Percentiles rank a stretch among this genome's conserved stretches.
Evolutionary conservation across 495 filamentous ascomycete species (phyloP).

Genomic region (Hypoxylon fragiforme): DNA sequence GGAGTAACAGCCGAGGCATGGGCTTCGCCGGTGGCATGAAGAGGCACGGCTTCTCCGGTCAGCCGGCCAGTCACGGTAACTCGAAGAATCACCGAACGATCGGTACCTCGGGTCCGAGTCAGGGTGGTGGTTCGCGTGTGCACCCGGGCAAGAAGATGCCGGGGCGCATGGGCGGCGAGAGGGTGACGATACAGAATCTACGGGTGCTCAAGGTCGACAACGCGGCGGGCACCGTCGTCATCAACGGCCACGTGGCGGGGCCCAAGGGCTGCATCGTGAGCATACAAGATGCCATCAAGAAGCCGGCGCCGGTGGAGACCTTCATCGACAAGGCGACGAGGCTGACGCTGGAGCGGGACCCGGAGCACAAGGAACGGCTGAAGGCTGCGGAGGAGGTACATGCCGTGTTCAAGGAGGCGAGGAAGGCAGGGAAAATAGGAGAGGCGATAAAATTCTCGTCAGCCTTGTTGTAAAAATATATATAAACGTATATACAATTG

Average conservation of each 20-base stretch:
- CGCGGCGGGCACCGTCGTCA: slow-evolving; percentile 81
- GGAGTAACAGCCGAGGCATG: slow-evolving; percentile 76
- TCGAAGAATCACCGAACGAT: slow-evolving; percentile 88
- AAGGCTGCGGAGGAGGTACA: slow-evolving; percentile 44
- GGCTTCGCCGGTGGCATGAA: slow-evolving; percentile 99
- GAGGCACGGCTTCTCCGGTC: slow-evolving; percentile 81
- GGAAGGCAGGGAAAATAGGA: slow-evolving; percentile 42
- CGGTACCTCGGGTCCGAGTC: slow-evolving; percentile 82
- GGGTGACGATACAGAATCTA: slow-evolving; percentile 85
- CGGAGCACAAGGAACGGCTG: slow-evolving; percentile 41
- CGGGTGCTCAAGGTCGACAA: slow-evolving; percentile 85
- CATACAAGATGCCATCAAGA: slow-evolving; percentile 91
- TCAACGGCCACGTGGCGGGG: slow-evolving; percentile 82
- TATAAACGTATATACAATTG: slow-evolving; percentile 17
- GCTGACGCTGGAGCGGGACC: slow-evolving; percentile 44
- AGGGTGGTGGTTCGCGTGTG: slow-evolving; percentile 90
- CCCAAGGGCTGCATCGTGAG: slow-evolving; percentile 81
- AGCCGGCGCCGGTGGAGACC: slow-evolving; percentile 70
- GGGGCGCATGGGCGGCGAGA: slow-evolving; percentile 87
- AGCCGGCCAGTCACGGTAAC: slow-evolving; percentile 91
- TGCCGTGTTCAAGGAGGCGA: slow-evolving; percentile 48
- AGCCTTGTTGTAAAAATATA: slow-evolving; percentile 35
- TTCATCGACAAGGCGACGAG: slow-evolving; percentile 43
- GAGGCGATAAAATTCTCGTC: slow-evolving; percentile 22
- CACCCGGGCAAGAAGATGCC: slow-evolving; percentile 97